Percentiles rank a stretch among this genome's conserved stretches.
Conservation (phyloP, 192 early-diverging fungal genomes). For the Coemansia reversa region DNA sequence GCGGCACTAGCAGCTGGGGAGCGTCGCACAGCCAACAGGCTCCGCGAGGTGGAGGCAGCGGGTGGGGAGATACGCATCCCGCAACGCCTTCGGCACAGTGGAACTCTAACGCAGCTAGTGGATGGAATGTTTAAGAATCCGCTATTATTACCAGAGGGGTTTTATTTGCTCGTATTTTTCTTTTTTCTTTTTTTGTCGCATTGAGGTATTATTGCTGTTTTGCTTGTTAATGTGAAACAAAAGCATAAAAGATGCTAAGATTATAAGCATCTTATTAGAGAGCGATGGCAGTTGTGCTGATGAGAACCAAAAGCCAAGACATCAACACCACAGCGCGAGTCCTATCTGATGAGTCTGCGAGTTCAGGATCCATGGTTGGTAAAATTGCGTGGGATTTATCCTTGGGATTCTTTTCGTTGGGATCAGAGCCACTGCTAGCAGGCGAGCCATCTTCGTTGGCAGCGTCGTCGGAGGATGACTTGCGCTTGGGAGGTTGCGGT, state of each 20-base stretch:
- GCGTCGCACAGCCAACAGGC: constrained; percentile 3
- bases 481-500: constrained; percentile 4
- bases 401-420: constrained; percentile 10
- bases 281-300: neutral
- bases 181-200: neutral
- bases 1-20: constrained; percentile 14
- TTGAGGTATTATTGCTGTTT: constrained; percentile 1
- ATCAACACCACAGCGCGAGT: constrained; percentile 1
- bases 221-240: neutral
- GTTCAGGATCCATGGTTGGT: constrained; percentile 48
- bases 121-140: constrained; percentile 25
- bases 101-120: constrained; percentile 13
- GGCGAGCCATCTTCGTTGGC: neutral
- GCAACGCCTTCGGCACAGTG: constrained; percentile 14
- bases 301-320: neutral
- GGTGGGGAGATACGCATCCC: constrained; percentile 8
- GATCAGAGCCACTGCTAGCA: neutral
- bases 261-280: neutral
- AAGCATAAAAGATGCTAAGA: neutral
- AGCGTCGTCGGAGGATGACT: neutral
- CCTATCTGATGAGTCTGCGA: constrained; percentile 19
- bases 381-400: constrained; percentile 33
- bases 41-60: constrained; percentile 3
- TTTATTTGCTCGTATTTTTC: constrained; percentile 7
- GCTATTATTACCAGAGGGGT: neutral